Evolutionary conservation across 371 early-diverging fungal species (phyloP), one percentile per base, ranked within the genome.

Genomic region (Mortierella sp.): DNA sequence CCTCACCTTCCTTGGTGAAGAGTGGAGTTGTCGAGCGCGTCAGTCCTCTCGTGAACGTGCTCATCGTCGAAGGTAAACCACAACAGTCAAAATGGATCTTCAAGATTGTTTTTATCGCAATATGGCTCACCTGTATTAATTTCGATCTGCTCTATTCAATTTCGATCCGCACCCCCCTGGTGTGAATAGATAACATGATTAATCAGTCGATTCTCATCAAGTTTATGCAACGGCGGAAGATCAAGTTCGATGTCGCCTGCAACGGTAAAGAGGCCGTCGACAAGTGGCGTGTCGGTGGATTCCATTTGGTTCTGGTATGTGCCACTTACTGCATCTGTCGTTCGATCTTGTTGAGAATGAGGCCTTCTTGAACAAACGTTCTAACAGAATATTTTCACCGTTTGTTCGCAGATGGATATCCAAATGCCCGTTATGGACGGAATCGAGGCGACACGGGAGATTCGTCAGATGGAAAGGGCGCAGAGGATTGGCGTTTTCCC

Each of bases 351-450:
- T 61, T 19, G 21, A 24, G 61, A 19, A 54, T 24, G 5, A 16
- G 28, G 9, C 19, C 31, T 61, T 14, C 67, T 21, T 37, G 21
- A 9, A 40, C 67, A 37, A 21, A 1, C 5, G 8, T 37, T 28
- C 51, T 54, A 31, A 79, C 28, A 48, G 67, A 5, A 6, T 14
- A 26, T 37, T 54, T 10, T 55, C 43, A 19, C 2, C 9, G 21
- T 16, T 86, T 9, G 14, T 14, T 50, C 50, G 14, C 50, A 94
- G 91, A 95, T 96, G 95, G 97, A 96, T 87, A 93, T 96, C 79
- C 93, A 95, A 85, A 90, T 96, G 78, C 96, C 96, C 9, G 92
- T 94, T 1, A 94, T 96, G 95, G 93, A 94, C 79, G 97, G 97
- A 73, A 94, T 96, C 34, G 91, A 93, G 74, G 95, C 95, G 4